These are phyloP conservation scores for Pichia sp. DNA, from an alignment of 1,139 yeast species.

Conservation along the genomic window DNA sequence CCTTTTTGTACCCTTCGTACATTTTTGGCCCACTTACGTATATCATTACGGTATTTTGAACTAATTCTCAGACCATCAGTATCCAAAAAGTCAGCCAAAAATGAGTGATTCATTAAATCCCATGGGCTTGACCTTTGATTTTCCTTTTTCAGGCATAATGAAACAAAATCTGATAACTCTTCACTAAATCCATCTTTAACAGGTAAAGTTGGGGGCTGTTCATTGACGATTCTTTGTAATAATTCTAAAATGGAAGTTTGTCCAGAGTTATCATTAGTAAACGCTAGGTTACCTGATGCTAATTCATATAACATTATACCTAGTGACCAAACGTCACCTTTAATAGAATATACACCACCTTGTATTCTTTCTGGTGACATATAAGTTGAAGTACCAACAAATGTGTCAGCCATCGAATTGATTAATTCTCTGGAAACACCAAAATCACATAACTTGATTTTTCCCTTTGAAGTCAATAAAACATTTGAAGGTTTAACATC, in stretches of 20 bases:
- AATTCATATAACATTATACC: constrained; percentile 86
- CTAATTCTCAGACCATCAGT: constrained; percentile 21
- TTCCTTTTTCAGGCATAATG: constrained; percentile 60
- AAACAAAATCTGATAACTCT: constrained; percentile 56
- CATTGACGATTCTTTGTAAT: constrained; percentile 87
- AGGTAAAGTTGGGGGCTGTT: constrained; percentile 70
- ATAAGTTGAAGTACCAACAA: constrained; percentile 94
- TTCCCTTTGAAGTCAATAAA: constrained; percentile 72
- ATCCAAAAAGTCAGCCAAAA: constrained; percentile 25
- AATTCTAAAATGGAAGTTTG: constrained; percentile 78
- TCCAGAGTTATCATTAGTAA: constrained; percentile 33
- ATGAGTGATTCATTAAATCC: constrained; percentile 28
- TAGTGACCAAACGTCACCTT: constrained; percentile 94
- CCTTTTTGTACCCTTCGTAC: constrained; percentile 30
- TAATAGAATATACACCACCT: constrained; percentile 86
- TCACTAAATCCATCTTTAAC: constrained; percentile 34
- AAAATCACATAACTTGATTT: constrained; percentile 82
- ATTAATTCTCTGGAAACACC: constrained; percentile 90
- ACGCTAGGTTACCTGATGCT: constrained; percentile 73
- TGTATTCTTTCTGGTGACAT: constrained; percentile 98
- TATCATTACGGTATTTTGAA: constrained; percentile 22
- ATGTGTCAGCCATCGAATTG: constrained; percentile 90
- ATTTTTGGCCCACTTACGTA: constrained; percentile 30
- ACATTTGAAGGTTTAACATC: constrained; percentile 89
- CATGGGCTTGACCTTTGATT: constrained; percentile 45